phyloP scores from a whole-genome alignment of 2,329 filamentous ascomycete genomes.

The Pestalotiopsis fici region DNA sequence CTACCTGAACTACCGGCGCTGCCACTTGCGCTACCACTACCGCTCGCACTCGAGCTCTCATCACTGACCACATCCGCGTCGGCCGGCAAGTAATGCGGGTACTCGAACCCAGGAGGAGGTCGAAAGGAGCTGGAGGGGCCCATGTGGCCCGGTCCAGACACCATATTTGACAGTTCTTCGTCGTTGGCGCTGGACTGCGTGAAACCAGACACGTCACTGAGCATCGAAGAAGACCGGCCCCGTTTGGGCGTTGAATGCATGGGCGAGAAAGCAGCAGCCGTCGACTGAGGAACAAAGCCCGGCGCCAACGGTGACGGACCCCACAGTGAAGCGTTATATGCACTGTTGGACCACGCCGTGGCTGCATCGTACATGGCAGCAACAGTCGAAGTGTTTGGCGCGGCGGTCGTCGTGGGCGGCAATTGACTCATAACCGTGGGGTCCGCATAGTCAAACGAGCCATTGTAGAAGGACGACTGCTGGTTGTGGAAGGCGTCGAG shows the following conservation, averaged over 20 bases:
- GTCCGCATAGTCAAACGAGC: constrained; percentile 30
- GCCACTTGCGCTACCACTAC: constrained; percentile 46
- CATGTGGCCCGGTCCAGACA: not conserved
- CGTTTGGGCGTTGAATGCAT: constrained; percentile 38
- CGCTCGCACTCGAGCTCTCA: constrained; percentile 36
- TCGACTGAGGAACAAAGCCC: constrained; percentile 35
- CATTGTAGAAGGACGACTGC: constrained; percentile 30
- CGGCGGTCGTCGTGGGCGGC: not conserved
- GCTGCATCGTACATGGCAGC: constrained; percentile 26
- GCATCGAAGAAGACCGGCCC: constrained; percentile 66
- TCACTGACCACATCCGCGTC: constrained; percentile 34
- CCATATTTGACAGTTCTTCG: constrained; percentile 29
- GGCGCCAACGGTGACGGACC: constrained; percentile 36
- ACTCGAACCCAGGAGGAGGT: constrained; percentile 25
- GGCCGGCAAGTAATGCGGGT: constrained; percentile 24
- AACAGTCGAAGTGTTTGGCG: constrained; percentile 12
- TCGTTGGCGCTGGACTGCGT: constrained; percentile 62
- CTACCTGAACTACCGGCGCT: constrained; percentile 46
- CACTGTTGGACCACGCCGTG: constrained; percentile 31
- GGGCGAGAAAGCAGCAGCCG: constrained; percentile 27
- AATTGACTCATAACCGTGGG: constrained; percentile 20
- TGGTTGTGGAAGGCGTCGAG: constrained; percentile 40
- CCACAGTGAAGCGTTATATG: constrained; percentile 32
- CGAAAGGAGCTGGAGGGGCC: constrained; percentile 12
- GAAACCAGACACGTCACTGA: constrained; percentile 67